Evolutionary conservation across 1,284 basidiomycete genomes (phyloP).

Genomic region (Coniferiporia sulphurascens): DNA sequence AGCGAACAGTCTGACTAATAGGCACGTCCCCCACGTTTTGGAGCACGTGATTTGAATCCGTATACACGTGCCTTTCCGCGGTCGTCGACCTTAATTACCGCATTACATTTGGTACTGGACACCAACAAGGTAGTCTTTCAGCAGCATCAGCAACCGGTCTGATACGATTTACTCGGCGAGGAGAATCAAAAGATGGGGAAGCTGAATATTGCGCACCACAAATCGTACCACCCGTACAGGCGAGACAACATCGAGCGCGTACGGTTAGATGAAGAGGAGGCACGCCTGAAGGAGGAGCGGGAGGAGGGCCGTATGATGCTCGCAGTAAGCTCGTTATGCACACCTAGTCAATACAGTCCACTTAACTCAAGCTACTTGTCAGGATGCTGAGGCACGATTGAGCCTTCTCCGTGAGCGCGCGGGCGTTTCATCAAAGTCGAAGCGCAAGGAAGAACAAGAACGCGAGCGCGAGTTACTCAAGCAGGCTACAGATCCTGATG

Average conservation of each 20-base stretch:
- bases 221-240: constrained; percentile 84
- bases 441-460: constrained; percentile 36
- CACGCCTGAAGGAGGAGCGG: constrained; percentile 54
- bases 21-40: no score
- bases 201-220: constrained; percentile 84
- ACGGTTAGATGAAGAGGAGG: constrained; percentile 74
- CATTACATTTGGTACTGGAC: no score
- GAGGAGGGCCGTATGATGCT: constrained; percentile 68
- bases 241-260: constrained; percentile 82
- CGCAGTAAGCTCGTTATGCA: constrained; percentile 42
- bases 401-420: constrained; percentile 58
- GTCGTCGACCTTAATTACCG: no score
- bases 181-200: constrained; percentile 78
- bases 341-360: neutral
- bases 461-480: constrained; percentile 28
- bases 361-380: constrained; percentile 5
- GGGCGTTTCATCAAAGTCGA: constrained; percentile 36
- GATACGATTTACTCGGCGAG: no score
- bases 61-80: no score
- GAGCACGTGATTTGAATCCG: no score
- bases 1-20: no score
- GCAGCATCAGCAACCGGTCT: no score
- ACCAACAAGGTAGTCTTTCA: no score
- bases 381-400: constrained; percentile 81
- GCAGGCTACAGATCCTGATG: constrained; percentile 19